phyloP scores from a whole-genome alignment of 2,329 filamentous ascomycete species.

The Stagonosporopsis rhizophila region DNA sequence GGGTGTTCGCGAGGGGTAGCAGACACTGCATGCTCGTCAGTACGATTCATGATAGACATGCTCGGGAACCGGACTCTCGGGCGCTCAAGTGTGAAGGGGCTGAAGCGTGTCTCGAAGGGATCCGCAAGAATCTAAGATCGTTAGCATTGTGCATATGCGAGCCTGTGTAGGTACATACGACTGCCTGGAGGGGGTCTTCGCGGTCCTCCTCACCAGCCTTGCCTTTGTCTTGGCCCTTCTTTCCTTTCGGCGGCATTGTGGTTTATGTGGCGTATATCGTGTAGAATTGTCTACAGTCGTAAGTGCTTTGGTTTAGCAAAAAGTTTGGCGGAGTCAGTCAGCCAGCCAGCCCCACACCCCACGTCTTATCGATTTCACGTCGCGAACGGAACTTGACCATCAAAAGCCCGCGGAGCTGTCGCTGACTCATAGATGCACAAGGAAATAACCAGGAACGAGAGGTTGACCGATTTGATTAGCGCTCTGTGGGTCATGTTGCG shows the following conservation, averaged over 20 bases:
- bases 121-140: slow-evolving; percentile 79
- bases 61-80: slow-evolving; percentile 70
- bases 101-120: slow-evolving; percentile 91
- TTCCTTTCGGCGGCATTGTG: slow-evolving; percentile 58
- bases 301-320: slow-evolving; percentile 4
- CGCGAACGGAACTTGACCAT: slow-evolving; percentile 8
- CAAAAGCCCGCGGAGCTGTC: slow-evolving; percentile 8
- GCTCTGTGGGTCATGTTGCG: slow-evolving; percentile 19
- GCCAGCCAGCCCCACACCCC: slow-evolving; percentile 4
- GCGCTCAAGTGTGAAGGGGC: slow-evolving; percentile 85
- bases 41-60: neutral
- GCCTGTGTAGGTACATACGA: slow-evolving; percentile 54
- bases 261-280: neutral
- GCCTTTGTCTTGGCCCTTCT: slow-evolving; percentile 51
- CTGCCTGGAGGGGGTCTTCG: slow-evolving; percentile 69
- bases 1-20: slow-evolving; percentile 88
- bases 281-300: neutral
- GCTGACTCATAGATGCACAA: slow-evolving; percentile 21
- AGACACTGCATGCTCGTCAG: slow-evolving; percentile 71
- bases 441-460: slow-evolving; percentile 15
- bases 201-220: slow-evolving; percentile 62
- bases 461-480: slow-evolving; percentile 16
- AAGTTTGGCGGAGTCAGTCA: slow-evolving; percentile 20
- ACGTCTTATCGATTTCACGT: slow-evolving; percentile 19
- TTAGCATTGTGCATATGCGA: slow-evolving; percentile 25